These are phyloP conservation scores for Aspergillus candidus DNA, from an alignment of 2,329 filamentous ascomycete species.

Conservation along the genomic window DNA sequence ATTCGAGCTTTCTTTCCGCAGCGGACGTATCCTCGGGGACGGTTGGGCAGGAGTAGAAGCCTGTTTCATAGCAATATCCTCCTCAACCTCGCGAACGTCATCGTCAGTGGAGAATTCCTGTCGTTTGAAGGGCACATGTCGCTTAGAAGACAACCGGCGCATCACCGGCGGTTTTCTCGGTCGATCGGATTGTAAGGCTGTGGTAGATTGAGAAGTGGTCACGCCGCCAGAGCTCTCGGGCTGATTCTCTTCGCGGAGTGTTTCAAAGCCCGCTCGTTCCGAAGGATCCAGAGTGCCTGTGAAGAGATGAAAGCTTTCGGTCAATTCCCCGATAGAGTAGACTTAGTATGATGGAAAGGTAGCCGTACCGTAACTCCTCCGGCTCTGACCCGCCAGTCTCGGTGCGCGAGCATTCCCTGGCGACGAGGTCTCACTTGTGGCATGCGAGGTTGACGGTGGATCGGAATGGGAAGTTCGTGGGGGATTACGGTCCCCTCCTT, in stretches of 20 bases:
- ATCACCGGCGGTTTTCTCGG: constrained; percentile 67
- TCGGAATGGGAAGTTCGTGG: constrained; percentile 6
- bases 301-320: too few relatives aligned
- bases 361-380: constrained; percentile 28
- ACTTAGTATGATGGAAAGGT: not conserved
- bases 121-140: constrained; percentile 67
- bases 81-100: constrained; percentile 71
- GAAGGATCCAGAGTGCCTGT: constrained; percentile 28
- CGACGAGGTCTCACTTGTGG: constrained; percentile 10
- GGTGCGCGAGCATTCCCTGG: constrained; percentile 13
- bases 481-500: constrained; percentile 6
- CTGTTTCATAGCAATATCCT: constrained; percentile 50
- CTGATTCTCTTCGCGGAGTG: constrained; percentile 25
- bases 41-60: constrained; percentile 19
- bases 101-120: constrained; percentile 90
- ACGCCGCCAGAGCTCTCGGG: constrained; percentile 24
- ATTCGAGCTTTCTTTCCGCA: constrained; percentile 34
- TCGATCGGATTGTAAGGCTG: constrained; percentile 31
- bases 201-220: constrained; percentile 39
- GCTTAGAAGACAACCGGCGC: constrained; percentile 68
- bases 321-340: too few relatives aligned
- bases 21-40: constrained; percentile 31
- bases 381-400: constrained; percentile 8
- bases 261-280: constrained; percentile 17
- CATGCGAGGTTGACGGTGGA: constrained; percentile 8